Evolutionary conservation across 257 asterid species (phyloP), one percentile per base, ranked within the genome.

Genomic region (Solanum pinnatisectum): DNA sequence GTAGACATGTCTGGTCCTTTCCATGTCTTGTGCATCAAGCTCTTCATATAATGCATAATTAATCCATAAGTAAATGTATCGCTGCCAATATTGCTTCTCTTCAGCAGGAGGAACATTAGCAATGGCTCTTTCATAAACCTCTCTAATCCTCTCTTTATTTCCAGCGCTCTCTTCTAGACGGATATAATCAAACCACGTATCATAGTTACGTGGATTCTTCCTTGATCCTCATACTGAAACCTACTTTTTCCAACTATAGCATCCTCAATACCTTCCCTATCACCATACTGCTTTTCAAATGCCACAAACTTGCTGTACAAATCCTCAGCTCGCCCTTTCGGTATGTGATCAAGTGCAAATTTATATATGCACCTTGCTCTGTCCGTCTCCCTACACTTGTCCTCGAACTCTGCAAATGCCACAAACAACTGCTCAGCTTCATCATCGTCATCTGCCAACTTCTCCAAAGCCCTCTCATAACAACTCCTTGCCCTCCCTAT

Each of bases 361-460:
- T 95, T 94, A 76, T 95, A 93, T n/a, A 95, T 92, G 84, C 94
- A 91, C 88, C 96, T 90, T 5, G 96, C 97, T 77, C 98, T 89
- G 84, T 95, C 97, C 6, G 92, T 91, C 84, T 93, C 96, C 90
- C 91, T 93, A 88, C 95, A 92, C 87, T 89, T 92, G 89, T 92
- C 98, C 90, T 95, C 97, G 90, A 65, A 65, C 35, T 65, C 35
- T 65, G 72, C 35, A 65, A 65, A 65, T 65, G 33, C 35, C 72
- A 65, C 94, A 89, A 93, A 93, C 87, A 94, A 90, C 79, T 87
- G 90, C 89, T 93, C 97, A 3, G 97, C 97, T 78, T 95, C 97
- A 87, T 94, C 98, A 70, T 93, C 27, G 2, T 59, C 95, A 81
- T 92, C 96, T n/a, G 92, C 95, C 10, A 56, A 56, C 4, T 56